Conservation (phyloP, 2,329 filamentous ascomycete genomes). For the Penicillium capsulatum region DNA sequence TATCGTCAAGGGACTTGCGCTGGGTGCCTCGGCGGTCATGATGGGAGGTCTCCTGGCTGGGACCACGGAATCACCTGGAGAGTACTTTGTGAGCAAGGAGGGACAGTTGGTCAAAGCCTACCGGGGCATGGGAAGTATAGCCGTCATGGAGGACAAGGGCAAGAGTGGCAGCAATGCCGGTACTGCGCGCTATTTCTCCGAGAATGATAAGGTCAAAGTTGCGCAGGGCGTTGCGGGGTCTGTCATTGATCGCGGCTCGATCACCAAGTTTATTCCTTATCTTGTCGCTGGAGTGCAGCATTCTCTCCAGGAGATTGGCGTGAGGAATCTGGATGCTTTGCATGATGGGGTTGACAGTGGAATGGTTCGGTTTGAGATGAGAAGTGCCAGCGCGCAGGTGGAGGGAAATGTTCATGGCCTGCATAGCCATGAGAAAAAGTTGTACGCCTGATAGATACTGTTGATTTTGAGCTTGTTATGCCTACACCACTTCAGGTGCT, state of each 20-base stretch:
- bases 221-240: constrained; percentile 90
- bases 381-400: constrained; percentile 88
- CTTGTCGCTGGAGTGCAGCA: constrained; percentile 94
- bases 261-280: constrained; percentile 95
- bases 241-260: constrained; percentile 59
- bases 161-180: constrained; percentile 91
- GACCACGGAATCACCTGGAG: constrained; percentile 94
- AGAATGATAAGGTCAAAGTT: constrained; percentile 89
- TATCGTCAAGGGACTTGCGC: constrained; percentile 94
- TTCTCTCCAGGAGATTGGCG: constrained; percentile 91
- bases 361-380: constrained; percentile 83
- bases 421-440: constrained; percentile 99
- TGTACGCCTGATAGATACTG: too few species aligned
- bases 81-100: constrained; percentile 92
- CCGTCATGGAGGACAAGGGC: constrained; percentile 99
- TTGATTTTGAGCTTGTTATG: too few species aligned
- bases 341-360: constrained; percentile 71
- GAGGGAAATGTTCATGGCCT: constrained; percentile 95
- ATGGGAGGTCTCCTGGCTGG: constrained; percentile 98
- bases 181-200: constrained; percentile 96
- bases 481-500: too few species aligned
- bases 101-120: constrained; percentile 99
- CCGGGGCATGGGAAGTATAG: constrained; percentile 97
- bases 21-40: constrained; percentile 95
- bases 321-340: constrained; percentile 72